Evolutionary conservation across 2,329 filamentous ascomycete genomes (phyloP), one percentile per base, ranked within the genome.

Genomic region (Coniella lustricola): DNA sequence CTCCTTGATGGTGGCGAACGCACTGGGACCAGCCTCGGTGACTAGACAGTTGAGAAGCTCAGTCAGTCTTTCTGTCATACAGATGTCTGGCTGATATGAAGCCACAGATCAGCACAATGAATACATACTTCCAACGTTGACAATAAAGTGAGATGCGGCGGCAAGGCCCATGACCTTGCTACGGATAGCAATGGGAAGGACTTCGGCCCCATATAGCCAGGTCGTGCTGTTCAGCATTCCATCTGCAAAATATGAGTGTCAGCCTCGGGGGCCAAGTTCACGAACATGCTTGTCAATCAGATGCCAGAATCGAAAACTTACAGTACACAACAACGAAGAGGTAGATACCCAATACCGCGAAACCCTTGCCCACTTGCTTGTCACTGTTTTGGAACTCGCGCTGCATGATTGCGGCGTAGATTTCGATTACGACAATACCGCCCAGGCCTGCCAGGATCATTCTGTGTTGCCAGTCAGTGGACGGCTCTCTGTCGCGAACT

Each of bases 371-470:
- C 22, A 79, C 57, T 4, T 63, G 62, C 57, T 79, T 80, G 49
- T 76, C 59, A 0, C 72, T 76, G 51, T 76, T 65, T 56, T 80
- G 75, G 57, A 80, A 81, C 39, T 70, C 59, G 22, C 67, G 66
- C 60, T 81, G 77, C 75, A 81, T 80, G 36, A 80, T 71, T 1
- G 77, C 74, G 0, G 76, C 68, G 54, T 81, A 81, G 45, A 80
- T 78, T 55, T 80, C 75, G 41, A 77, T 70, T n/a, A 78, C 12
- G 13, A 79, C 65, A 36, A 81, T 68, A 1, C 74, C 72, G 4
- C 60, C 55, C 3, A 81, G 58, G 5, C 77, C 77, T 2, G 75
- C 55, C 5, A 81, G 58, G 10, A 81, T 68, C 77, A 81, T 80
- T 40, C 71, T 75, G 13, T 2, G 20, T n/a, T n/a, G n/a, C n/a